A percentile compares a stretch with the other conserved stretches of the same genome.
Evolutionary conservation across 441 rosid genomes (phyloP).

Genomic region (Dalechampia spathulata): DNA sequence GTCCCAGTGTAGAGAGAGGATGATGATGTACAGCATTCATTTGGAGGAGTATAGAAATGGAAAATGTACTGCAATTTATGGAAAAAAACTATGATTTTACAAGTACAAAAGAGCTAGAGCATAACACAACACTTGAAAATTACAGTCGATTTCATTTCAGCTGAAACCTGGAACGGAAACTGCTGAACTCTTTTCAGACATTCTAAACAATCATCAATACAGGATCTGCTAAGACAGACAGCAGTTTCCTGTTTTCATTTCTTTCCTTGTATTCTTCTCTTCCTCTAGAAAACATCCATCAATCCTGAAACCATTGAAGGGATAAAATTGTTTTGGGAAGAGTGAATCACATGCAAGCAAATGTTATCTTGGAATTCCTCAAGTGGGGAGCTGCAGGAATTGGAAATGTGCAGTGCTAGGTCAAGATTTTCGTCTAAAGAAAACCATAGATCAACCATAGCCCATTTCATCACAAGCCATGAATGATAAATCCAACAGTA

Average conservation of each 20-base stretch:
- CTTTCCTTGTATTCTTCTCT: background rate
- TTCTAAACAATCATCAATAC: background rate
- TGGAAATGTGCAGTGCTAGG: background rate
- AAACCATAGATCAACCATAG: too few species aligned
- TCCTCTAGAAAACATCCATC: too few species aligned
- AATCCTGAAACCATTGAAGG: too few species aligned
- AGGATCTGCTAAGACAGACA: background rate
- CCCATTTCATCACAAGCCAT: constrained; percentile 1
- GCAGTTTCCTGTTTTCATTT: background rate
- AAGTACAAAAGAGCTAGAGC: background rate
- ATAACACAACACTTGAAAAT: constrained; percentile 4
- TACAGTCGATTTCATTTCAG: background rate
- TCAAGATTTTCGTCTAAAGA: background rate
- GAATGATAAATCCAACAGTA: background rate
- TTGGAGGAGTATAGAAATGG: constrained; percentile 9
- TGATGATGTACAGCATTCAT: constrained; percentile 30
- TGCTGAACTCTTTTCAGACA: background rate
- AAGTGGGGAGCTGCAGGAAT: background rate
- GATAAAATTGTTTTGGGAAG: too few species aligned
- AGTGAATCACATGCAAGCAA: background rate
- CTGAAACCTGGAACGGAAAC: constrained; percentile 3
- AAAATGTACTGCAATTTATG: constrained; percentile 3
- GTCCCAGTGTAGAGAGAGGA: background rate
- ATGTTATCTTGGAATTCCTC: background rate
- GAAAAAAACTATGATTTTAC: background rate